Evolutionary conservation across 2,329 filamentous ascomycete genomes (phyloP).

Genomic region (Monilinia polystroma): DNA sequence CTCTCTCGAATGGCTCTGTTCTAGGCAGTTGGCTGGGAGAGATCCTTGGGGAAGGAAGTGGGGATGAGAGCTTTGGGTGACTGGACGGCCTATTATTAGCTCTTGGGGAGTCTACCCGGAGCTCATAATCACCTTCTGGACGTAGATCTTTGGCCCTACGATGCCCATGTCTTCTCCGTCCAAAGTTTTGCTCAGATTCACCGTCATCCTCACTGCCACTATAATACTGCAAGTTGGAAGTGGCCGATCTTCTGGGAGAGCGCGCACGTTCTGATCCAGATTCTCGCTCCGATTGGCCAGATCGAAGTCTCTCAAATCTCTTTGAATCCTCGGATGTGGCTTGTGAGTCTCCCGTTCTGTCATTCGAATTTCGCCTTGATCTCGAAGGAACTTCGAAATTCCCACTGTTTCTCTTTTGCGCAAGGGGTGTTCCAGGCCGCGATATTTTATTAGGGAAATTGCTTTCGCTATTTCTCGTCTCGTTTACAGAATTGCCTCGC

Average conservation of each 20-base stretch:
- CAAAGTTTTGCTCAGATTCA: conserved; percentile 32
- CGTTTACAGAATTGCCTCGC: conserved; percentile 32
- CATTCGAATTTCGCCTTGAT: conserved; percentile 30
- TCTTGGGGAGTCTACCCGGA: conserved; percentile 30
- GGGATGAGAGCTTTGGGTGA: conserved; percentile 32
- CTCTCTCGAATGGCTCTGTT: conserved; percentile 33
- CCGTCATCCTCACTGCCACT: conserved; percentile 38
- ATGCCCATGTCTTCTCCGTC: conserved; percentile 25
- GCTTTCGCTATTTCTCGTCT: conserved; percentile 35
- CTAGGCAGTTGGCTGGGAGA: conserved; percentile 34
- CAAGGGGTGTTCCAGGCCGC: conserved; percentile 29
- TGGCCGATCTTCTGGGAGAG: conserved; percentile 32
- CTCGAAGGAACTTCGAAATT: conserved; percentile 27
- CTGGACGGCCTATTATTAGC: conserved; percentile 33
- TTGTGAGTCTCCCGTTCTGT: conserved; percentile 34
- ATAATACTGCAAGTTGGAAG: conserved; percentile 29
- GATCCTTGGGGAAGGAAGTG: conserved; percentile 37
- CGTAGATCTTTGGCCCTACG: conserved; percentile 24
- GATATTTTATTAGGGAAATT: conserved; percentile 25
- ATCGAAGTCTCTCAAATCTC: conserved; percentile 30
- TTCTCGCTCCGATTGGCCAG: conserved; percentile 28
- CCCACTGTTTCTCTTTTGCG: conserved; percentile 30
- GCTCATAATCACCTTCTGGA: conserved; percentile 30
- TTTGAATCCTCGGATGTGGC: conserved; percentile 31
- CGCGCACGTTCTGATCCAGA: conserved; percentile 25